Conservation (phyloP, 768 basidiomycete genomes). For the Cystofilobasidium capitatum region DNA sequence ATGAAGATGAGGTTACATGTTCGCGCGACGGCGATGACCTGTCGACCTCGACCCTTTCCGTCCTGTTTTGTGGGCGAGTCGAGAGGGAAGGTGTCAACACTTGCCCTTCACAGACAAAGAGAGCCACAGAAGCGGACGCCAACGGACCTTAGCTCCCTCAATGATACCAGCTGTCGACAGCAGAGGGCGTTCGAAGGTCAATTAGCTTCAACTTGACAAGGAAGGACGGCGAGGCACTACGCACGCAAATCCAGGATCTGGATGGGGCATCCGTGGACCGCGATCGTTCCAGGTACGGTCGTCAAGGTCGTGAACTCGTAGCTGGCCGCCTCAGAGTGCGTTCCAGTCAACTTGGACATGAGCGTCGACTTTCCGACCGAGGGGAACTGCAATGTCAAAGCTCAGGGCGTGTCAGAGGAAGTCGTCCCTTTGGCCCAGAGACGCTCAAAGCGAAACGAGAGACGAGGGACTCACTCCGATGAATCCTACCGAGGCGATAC, state of each 20-base stretch:
- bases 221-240: neutral
- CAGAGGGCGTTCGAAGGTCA: neutral
- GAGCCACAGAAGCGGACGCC: neutral
- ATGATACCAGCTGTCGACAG: slow-evolving; percentile 73
- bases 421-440: neutral
- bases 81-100: neutral
- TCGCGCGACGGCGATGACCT: slow-evolving; percentile 69
- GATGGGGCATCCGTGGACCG: slow-evolving; percentile 21
- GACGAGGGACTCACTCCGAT: slow-evolving; percentile 48
- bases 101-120: neutral
- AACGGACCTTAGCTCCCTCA: slow-evolving; percentile 66
- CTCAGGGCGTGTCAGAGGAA: neutral
- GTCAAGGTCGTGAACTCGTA: slow-evolving; percentile 96
- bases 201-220: neutral
- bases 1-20: slow-evolving; percentile 99
- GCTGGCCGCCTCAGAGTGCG: slow-evolving; percentile 87
- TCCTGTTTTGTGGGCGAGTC: slow-evolving; percentile 48
- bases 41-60: slow-evolving; percentile 88
- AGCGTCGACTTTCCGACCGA: slow-evolving; percentile 58
- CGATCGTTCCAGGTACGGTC: slow-evolving; percentile 42
- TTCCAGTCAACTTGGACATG: slow-evolving; percentile 94
- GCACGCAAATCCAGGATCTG: slow-evolving; percentile 32
- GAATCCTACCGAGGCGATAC: slow-evolving; percentile 67
- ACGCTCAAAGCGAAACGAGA: slow-evolving; percentile 52
- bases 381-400: slow-evolving; percentile 23